These are phyloP conservation scores for Galeopsis tetrahit DNA, from an alignment of 257 asterid genomes.

Conservation along the genomic window DNA sequence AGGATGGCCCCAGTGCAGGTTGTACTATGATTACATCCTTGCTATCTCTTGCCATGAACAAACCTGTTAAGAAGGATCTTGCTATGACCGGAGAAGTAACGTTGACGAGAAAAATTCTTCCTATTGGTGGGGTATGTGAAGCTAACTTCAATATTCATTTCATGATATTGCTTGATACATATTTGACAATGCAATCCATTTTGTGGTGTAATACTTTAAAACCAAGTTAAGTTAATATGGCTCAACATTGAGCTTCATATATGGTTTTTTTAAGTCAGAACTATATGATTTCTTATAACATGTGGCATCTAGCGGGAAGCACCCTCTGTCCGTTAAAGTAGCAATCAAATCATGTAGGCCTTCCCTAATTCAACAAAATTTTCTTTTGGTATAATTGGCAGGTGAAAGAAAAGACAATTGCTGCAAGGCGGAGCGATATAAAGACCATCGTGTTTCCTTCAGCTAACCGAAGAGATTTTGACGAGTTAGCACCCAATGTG, in stretches of 20 bases:
- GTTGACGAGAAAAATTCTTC: slow-evolving; percentile 86
- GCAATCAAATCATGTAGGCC: neutral
- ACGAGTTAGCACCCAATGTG: slow-evolving; percentile 90
- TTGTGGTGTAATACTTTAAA: neutral
- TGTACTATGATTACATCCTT: slow-evolving; percentile 98
- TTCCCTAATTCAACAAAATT: neutral
- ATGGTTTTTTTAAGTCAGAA: neutral
- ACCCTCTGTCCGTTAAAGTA: neutral
- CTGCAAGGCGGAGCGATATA: slow-evolving; percentile 91
- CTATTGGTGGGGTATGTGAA: slow-evolving; percentile 94
- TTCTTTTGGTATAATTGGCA: slow-evolving; percentile 33
- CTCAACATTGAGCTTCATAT: neutral
- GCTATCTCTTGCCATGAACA: slow-evolving; percentile 85
- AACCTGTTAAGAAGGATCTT: slow-evolving; percentile 78
- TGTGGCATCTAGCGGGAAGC: neutral
- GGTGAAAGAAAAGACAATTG: slow-evolving; percentile 97
- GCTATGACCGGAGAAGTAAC: slow-evolving; percentile 99
- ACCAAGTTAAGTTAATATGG: neutral
- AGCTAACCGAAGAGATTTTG: slow-evolving; percentile 96
- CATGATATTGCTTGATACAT: neutral
- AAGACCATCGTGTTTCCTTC: slow-evolving; percentile 86
- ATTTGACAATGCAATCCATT: neutral
- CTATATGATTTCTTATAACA: neutral
- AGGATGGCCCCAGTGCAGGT: slow-evolving; percentile 99
- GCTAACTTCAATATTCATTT: slow-evolving; percentile 6